Base-by-base conservation (phyloP, 805 yeast genomes). In the Saccharomyces mikatae region DNA sequence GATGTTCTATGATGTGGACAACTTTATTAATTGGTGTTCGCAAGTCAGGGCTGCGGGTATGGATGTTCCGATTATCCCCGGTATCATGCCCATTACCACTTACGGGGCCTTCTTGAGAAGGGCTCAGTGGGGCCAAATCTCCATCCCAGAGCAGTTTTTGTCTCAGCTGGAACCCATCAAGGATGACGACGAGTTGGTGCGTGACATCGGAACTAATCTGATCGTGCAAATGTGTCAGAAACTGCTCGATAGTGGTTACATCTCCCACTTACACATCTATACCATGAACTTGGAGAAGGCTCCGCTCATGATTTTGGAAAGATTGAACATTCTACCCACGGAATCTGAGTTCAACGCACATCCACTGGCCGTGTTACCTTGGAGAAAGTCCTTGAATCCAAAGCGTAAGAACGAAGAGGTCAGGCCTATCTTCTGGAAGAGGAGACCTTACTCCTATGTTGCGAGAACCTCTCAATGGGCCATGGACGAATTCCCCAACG, bases 21-120 rank as follows among this genome's bases (percentile, higher is more conserved):
- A 79, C 56, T 94, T 92, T 71, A 79, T 94, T 55, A 63, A 71
- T 11, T 94, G 99, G 99, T 89, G 94, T 63, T 69, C 76, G 21
- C 72, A 75, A 56, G 79, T 92, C 53, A 80, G 92, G 61, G 82
- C 77, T 24, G 74, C 75, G 24, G 97, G 96, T 24, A 80, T 94
- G 59, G 76, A 76, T 44, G 83, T 88, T 52, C 98, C 98, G 29
- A 87, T 94, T 60, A 85, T 94, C 56, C 99, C 99, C 1, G 99
- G 99, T 13, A 90, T 94, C 71, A 94, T 94, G 99, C 99, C 99
- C 24, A 91, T 94, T 55, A 84, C 96, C n/a, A 89, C 97, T 2
- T 91, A 92, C 72, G 87, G 95, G 27, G 83, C 96, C 3, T 94
- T 94, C 69, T 71, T 90, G 58, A 85, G 99, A 75, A 82, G 99